These are phyloP conservation scores for Barnettozyma wickerhamii DNA, from an alignment of 805 yeast species.

Conservation along the genomic window DNA sequence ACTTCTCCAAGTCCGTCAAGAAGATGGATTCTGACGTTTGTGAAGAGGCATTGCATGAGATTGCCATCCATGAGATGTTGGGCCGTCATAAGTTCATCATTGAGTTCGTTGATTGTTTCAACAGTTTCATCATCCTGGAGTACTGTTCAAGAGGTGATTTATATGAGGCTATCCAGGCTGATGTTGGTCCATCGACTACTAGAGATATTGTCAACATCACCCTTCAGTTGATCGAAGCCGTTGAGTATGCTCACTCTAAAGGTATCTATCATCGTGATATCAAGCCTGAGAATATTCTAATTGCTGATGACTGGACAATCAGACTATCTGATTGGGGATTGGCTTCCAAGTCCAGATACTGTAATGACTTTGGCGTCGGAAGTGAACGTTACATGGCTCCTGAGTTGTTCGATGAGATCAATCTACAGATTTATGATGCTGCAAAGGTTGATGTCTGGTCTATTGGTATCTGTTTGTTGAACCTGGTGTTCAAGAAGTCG, in stretches of 20 bases:
- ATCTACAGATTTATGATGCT: constrained; percentile 63
- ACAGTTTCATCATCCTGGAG: constrained; percentile 70
- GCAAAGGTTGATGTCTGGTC: constrained; percentile 88
- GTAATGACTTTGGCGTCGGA: constrained; percentile 81
- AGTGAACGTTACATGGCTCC: constrained; percentile 95
- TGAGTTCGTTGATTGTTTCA: constrained; percentile 56
- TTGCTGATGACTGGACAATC: constrained; percentile 47
- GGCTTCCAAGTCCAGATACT: constrained; percentile 46
- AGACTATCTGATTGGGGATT: constrained; percentile 77
- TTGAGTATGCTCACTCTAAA: constrained; percentile 64
- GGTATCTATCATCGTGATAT: constrained; percentile 81
- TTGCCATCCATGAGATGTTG: constrained; percentile 56
- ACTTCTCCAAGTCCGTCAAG: constrained; percentile 33
- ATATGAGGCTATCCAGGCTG: constrained; percentile 68
- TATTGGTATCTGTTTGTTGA: constrained; percentile 75
- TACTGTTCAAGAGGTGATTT: constrained; percentile 86
- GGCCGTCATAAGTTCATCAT: constrained; percentile 58
- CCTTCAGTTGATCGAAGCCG: constrained; percentile 63
- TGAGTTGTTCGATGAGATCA: constrained; percentile 64
- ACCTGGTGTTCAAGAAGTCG: constrained; percentile 81
- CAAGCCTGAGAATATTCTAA: constrained; percentile 73
- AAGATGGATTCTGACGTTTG: constrained; percentile 38
- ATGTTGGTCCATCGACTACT: constrained; percentile 51
- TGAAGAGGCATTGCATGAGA: constrained; percentile 65
- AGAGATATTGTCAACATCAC: constrained; percentile 49